phyloP scores from a whole-genome alignment of 1,284 basidiomycete species.

The Pascua sp. region DNA sequence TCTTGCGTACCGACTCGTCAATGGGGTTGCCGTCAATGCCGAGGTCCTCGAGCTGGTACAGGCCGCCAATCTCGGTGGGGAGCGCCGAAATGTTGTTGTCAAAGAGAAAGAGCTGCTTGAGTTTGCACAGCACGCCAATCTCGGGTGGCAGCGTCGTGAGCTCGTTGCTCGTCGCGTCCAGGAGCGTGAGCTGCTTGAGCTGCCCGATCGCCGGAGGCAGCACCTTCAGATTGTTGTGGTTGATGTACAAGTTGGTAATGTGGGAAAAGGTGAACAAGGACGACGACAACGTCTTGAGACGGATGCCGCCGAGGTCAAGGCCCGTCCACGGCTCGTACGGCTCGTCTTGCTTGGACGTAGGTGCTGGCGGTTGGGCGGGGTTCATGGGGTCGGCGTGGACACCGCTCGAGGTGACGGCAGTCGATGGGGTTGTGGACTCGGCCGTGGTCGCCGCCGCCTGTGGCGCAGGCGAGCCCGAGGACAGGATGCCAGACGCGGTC shows the following conservation, averaged over 20 bases:
- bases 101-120: constrained; percentile 91
- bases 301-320: constrained; percentile 93
- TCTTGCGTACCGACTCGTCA: constrained; percentile 67
- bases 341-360: constrained; percentile 35
- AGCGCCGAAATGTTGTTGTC: constrained; percentile 87
- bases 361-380: constrained; percentile 31
- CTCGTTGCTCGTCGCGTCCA: constrained; percentile 90
- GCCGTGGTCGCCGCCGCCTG: constrained; percentile 8
- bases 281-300: constrained; percentile 82
- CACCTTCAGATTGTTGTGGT: constrained; percentile 82
- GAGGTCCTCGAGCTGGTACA: constrained; percentile 89
- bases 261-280: constrained; percentile 87
- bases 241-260: constrained; percentile 92
- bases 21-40: constrained; percentile 96
- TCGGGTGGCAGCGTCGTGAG: constrained; percentile 77
- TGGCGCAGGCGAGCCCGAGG: constrained; percentile 14
- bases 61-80: constrained; percentile 80
- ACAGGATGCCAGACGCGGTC: constrained; percentile 23
- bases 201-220: constrained; percentile 81
- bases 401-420: not conserved
- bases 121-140: constrained; percentile 81
- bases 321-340: constrained; percentile 68
- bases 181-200: constrained; percentile 79
- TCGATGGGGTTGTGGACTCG: not conserved
- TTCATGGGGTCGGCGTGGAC: constrained; percentile 32